Evolutionary conservation across 1,284 basidiomycete species (phyloP), one percentile per base, ranked within the genome.

Genomic region (Sporisorium graminicola): DNA sequence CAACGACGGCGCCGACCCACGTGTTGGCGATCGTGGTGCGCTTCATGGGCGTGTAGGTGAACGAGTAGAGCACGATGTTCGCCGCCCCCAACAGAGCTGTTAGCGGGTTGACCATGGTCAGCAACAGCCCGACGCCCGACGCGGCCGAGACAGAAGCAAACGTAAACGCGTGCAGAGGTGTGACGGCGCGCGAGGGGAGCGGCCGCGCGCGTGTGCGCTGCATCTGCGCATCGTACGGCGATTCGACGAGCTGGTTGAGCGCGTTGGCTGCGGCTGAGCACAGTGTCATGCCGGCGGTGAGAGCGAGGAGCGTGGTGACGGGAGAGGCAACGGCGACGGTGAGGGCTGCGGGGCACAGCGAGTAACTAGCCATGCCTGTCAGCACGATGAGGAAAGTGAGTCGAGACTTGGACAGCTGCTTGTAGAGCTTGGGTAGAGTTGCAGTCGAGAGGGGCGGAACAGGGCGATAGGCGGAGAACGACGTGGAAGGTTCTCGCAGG

Each of bases 151-250:
- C 88, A 0, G 89, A 67, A 0, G 92, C 97, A 78, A 98, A 98
- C 5, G 88, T 88, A 8, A 91, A 89, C 0, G 95, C 95, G 86
- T 99, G 96, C 20, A 93, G 86, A 0, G 94, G 92, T 2, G 91
- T 91, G 62, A 99, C 90, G 9, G 91, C 90, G 35, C 92, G 89
- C 14, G 93, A 90, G 0, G 95, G 94, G n/a, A 99, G 90, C 0
- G 95, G 95, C 26, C 97, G 88, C 52, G 89, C 91, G 18, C 95
- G 90, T 0, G 97, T 99, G 42, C 97, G 91, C 0, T 91, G 89
- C 91, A 98, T 99, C 86, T 99, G 97, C 0, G 97, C 95, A 84
- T 99, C 97, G 72, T 96, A 93, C 0, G 97, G 97, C 4, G 93
- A 89, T 86, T 99, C 97, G 82, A 95, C 91, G 3, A 99, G 88